Percentiles rank a stretch among this genome's conserved stretches.
Conservation (phyloP, 2,329 filamentous ascomycete species). For the Exophiala alcalophila region DNA sequence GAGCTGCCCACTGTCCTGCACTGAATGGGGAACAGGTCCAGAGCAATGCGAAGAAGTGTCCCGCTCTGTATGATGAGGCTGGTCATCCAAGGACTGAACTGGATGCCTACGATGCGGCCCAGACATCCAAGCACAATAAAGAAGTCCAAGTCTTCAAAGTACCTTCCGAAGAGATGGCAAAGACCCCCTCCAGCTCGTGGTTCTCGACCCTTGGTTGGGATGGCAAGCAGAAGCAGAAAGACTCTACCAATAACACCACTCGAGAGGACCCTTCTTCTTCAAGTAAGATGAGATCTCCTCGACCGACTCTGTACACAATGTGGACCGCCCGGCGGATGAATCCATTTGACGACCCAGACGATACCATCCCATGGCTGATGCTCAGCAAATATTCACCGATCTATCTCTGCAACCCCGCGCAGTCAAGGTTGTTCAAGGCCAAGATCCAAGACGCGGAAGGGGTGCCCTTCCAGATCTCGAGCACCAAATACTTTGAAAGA, state of each 20-base stretch:
- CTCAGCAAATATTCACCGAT: constrained; percentile 55
- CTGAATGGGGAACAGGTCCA: constrained; percentile 12
- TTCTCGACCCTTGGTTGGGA: constrained; percentile 24
- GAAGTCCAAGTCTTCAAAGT: constrained; percentile 8
- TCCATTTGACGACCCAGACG: constrained; percentile 36
- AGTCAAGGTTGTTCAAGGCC: constrained; percentile 23
- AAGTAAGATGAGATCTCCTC: not conserved
- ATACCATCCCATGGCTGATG: constrained; percentile 42
- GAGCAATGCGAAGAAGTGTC: constrained; percentile 16
- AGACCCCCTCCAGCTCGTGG: constrained; percentile 12
- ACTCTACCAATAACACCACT: not conserved
- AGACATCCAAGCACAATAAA: not conserved
- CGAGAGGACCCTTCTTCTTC: not conserved
- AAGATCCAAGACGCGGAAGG: constrained; percentile 21
- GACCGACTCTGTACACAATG: constrained; percentile 17
- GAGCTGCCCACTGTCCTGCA: constrained; percentile 15
- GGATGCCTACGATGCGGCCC: constrained; percentile 18
- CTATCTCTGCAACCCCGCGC: constrained; percentile 26
- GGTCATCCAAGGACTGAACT: constrained; percentile 23
- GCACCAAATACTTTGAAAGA: constrained; percentile 22
- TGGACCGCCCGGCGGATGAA: constrained; percentile 25
- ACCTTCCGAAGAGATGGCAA: constrained; percentile 1
- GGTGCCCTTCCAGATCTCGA: constrained; percentile 22
- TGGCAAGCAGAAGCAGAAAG: constrained; percentile 15
- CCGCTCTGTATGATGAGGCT: constrained; percentile 18